Percentiles rank a stretch among this genome's conserved stretches.
Conservation (phyloP, 2,329 filamentous ascomycete species). For the Mollisiaceae sp. region DNA sequence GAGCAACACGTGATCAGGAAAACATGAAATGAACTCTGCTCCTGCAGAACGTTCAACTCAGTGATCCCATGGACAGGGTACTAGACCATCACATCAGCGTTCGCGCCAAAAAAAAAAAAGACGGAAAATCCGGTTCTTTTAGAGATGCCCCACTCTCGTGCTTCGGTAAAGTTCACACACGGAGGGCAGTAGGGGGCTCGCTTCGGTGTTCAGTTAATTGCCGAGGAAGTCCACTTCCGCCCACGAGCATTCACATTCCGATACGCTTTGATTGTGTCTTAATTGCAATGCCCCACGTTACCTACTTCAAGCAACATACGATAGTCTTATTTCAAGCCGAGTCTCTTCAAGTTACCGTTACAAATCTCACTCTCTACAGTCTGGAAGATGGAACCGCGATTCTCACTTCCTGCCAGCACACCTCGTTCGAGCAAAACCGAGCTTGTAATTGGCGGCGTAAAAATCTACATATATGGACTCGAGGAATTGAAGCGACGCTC, state of each 20-base stretch:
- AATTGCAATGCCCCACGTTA: not conserved
- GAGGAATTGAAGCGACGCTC: slow-evolving; percentile 20
- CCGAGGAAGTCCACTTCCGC: slow-evolving; percentile 8
- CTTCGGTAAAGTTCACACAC: not conserved
- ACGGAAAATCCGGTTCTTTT: not conserved
- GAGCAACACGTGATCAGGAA: no score
- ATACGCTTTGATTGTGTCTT: not conserved
- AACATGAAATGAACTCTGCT: no score
- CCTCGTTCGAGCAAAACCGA: slow-evolving; percentile 28
- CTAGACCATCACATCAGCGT: not conserved
- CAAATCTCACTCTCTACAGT: not conserved
- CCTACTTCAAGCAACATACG: not conserved
- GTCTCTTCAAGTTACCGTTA: not conserved
- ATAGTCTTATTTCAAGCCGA: not conserved
- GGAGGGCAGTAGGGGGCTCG: no score
- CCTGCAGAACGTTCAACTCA: not conserved
- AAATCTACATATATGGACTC: slow-evolving; percentile 31
- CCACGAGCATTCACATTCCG: not conserved
- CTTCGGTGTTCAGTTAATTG: slow-evolving; percentile 9
- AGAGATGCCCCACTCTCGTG: not conserved
- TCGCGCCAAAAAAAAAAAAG: not conserved
- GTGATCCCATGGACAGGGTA: not conserved
- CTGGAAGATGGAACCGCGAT: slow-evolving; percentile 22
- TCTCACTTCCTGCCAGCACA: slow-evolving; percentile 22
- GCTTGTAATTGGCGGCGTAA: slow-evolving; percentile 24